Percentiles rank a stretch among this genome's conserved stretches.
Conservation (phyloP, 2,329 filamentous ascomycete genomes). For the Aspergillus bombycis region DNA sequence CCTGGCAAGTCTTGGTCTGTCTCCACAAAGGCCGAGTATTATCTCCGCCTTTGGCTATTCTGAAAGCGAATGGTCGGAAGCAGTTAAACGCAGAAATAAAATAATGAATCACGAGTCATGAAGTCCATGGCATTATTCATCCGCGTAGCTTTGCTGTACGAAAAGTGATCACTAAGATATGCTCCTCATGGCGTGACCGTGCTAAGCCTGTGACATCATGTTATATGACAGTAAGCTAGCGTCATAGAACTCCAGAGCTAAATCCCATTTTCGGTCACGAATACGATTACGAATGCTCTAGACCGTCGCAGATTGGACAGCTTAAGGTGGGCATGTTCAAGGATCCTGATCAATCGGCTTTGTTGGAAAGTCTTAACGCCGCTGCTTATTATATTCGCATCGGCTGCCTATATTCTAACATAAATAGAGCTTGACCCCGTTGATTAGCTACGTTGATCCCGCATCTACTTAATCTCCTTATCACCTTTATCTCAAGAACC, state of each 20-base stretch:
- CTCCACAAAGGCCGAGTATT: not conserved
- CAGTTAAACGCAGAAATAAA: slow-evolving; percentile 1
- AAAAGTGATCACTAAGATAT: not conserved
- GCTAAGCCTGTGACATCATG: not conserved
- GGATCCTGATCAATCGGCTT: not conserved
- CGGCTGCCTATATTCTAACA: too few relatives aligned
- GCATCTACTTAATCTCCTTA: not conserved
- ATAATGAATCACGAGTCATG: slow-evolving; percentile 20
- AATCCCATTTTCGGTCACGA: not conserved
- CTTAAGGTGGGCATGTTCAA: not conserved
- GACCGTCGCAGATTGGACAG: not conserved
- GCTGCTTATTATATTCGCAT: not conserved
- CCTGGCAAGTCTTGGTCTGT: not conserved
- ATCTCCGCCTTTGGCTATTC: not conserved
- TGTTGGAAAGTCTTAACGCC: not conserved
- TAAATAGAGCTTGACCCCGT: not conserved
- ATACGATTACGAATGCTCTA: not conserved
- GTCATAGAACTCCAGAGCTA: not conserved
- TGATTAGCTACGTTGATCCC: not conserved
- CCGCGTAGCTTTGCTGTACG: not conserved
- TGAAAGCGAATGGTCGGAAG: not conserved
- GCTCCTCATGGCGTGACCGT: not conserved
- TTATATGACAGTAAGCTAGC: not conserved
- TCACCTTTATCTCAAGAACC: not conserved
- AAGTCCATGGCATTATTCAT: not conserved